phyloP scores from a whole-genome alignment of 805 yeast genomes.

The Torulaspora franciscae region DNA sequence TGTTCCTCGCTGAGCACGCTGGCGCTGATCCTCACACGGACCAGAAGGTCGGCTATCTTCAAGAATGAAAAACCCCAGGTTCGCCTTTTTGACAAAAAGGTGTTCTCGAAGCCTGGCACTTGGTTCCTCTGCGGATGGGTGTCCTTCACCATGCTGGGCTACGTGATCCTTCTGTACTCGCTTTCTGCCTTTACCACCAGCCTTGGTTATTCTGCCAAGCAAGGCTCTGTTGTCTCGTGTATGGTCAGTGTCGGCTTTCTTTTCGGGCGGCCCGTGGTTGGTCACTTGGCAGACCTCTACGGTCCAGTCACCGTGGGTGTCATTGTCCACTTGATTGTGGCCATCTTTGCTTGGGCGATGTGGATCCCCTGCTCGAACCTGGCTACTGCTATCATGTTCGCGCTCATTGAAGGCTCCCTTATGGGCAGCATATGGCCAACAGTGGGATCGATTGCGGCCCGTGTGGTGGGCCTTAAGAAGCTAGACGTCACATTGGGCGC shows the following conservation, averaged over 20 bases:
- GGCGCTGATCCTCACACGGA: constrained; percentile 31
- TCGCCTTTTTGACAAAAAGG: constrained; percentile 40
- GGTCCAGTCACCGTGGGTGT: constrained; percentile 50
- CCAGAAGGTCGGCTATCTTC: constrained; percentile 34
- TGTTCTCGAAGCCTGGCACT: constrained; percentile 40
- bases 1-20: constrained; percentile 35
- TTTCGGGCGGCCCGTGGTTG: constrained; percentile 53
- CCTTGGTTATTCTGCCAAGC: constrained; percentile 49
- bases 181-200: constrained; percentile 57
- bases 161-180: constrained; percentile 54
- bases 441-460: constrained; percentile 46
- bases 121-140: constrained; percentile 41
- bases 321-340: constrained; percentile 38
- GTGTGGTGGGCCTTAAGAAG: constrained; percentile 51
- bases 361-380: constrained; percentile 55
- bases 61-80: constrained; percentile 17
- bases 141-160: constrained; percentile 52
- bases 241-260: constrained; percentile 56
- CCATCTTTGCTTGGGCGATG: constrained; percentile 44
- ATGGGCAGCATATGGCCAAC: constrained; percentile 63
- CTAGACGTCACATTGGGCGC: constrained; percentile 47
- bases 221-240: constrained; percentile 56
- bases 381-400: constrained; percentile 52
- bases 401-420: constrained; percentile 47
- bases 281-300: constrained; percentile 44